A percentile compares a stretch with the other conserved stretches of the same genome.
phyloP scores from a whole-genome alignment of 345 rosid species.

The Eucalyptus albens region DNA sequence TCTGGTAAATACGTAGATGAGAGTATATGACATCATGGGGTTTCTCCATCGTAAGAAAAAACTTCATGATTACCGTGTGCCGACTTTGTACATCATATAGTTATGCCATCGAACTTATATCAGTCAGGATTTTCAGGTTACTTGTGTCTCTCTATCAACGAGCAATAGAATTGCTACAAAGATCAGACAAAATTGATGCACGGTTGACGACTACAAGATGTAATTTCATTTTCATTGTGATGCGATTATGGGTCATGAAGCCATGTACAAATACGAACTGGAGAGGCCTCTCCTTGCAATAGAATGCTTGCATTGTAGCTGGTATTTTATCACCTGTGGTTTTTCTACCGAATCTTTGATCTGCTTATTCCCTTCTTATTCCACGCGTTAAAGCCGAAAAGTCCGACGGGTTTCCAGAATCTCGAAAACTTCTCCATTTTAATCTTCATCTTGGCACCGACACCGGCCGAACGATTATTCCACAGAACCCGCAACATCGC shows the following conservation, averaged over 20 bases:
- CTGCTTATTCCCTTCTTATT: neutral
- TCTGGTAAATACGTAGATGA: neutral
- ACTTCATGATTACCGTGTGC: neutral
- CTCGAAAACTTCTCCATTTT: slow-evolving; percentile 18
- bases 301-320: neutral
- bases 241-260: neutral
- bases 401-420: slow-evolving; percentile 11
- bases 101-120: neutral
- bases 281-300: neutral
- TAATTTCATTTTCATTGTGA: neutral
- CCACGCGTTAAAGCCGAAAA: neutral
- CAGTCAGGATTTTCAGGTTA: neutral
- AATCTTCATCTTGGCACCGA: slow-evolving; percentile 22
- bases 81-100: neutral
- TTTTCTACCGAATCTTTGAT: neutral
- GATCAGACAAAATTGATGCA: neutral
- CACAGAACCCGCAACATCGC: neutral
- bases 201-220: neutral
- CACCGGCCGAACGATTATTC: slow-evolving; percentile 2
- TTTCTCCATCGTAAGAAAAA: neutral
- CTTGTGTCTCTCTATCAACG: neutral
- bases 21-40: neutral
- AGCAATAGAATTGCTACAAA: neutral
- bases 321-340: neutral
- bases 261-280: neutral